A percentile compares a stretch with the other conserved stretches of the same genome.
These are phyloP conservation scores for Dichotomopilus funicola DNA, from an alignment of 2,329 filamentous ascomycete genomes.

Conservation along the genomic window DNA sequence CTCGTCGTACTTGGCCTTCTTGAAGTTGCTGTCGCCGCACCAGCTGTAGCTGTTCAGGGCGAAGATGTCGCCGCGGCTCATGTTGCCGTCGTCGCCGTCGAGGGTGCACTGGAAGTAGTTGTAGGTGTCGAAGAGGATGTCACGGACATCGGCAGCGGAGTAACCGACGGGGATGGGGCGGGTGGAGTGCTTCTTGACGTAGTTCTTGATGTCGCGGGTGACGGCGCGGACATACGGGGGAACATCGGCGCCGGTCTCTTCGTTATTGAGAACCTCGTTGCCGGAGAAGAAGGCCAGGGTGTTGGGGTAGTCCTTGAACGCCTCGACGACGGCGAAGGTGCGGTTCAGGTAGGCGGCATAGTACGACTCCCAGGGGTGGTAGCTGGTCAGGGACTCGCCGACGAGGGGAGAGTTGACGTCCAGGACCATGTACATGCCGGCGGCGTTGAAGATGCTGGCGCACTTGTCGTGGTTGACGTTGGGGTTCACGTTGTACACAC, in stretches of 20 bases:
- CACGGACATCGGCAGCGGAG: slow-evolving; percentile 72
- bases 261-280: slow-evolving; percentile 70
- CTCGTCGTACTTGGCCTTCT: slow-evolving; percentile 47
- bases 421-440: slow-evolving; percentile 63
- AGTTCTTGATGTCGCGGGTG: slow-evolving; percentile 74
- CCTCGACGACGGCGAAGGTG: slow-evolving; percentile 60
- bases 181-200: slow-evolving; percentile 64
- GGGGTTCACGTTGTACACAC: slow-evolving; percentile 63
- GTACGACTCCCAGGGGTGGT: slow-evolving; percentile 53
- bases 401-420: slow-evolving; percentile 61
- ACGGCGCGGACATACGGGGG: slow-evolving; percentile 70
- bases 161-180: slow-evolving; percentile 71
- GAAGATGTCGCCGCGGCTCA: slow-evolving; percentile 66
- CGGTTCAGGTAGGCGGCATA: slow-evolving; percentile 55
- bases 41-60: slow-evolving; percentile 71
- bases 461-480: slow-evolving; percentile 61
- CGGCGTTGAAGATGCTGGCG: slow-evolving; percentile 61
- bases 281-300: slow-evolving; percentile 69
- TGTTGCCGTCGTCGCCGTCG: slow-evolving; percentile 46
- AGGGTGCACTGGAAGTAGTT: slow-evolving; percentile 66
- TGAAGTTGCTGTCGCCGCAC: slow-evolving; percentile 51
- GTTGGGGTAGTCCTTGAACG: slow-evolving; percentile 61
- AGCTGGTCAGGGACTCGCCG: slow-evolving; percentile 51
- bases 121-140: slow-evolving; percentile 66
- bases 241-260: slow-evolving; percentile 50